Base-by-base conservation (phyloP, 352 stramenopile genomes). In the Pseudoperonospora humuli region DNA sequence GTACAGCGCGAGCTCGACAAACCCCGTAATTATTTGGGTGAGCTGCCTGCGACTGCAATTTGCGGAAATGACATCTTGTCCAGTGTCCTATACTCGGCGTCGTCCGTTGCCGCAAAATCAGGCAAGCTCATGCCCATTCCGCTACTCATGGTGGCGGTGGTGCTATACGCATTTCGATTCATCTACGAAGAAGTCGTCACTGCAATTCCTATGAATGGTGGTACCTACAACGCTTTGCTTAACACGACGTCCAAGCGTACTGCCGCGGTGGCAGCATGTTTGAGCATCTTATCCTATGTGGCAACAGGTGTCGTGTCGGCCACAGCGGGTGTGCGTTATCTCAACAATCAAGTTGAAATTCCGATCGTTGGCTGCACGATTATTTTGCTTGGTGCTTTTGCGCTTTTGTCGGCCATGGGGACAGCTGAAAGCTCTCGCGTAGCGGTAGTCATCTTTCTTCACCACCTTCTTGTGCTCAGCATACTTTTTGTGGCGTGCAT, bases 181-280 rank as follows among this genome's bases (percentile, higher is more conserved):
- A 91, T 96, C 38, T 95, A 95, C 58, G 70, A 76, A 31, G 85
- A 96, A 47, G 85, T 82, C 3, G 85, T 95, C 23, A 91, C 71
- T 11, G 86, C 86, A 3, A 76, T 96, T 29, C 84, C 84, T 7
- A 71, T 93, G 48, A 95, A 96, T 61, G 86, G 86, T 9, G 86
- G 86, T n/a, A 85, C 80, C 9, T 96, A 95, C 61, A 96, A 94
- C 52, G 75, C 85, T 1, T 66, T 96, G 19, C 48, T 96, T 6
- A 95, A 96, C 61, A 87, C 80, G 14, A 95, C 83, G 21, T 86
- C 62, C 19, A 96, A 96, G 59, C 64, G 71, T 31, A 66, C 88
- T n/a, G 84, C 86, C 2, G 79, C 80, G 0, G 62, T 93, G 7
- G 81, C 83, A 2, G 86, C 86, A 5, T 77, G 67, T 25, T 70